Evolutionary conservation across 192 early-diverging fungal species (phyloP).

Genomic region (Umbelopsis vinacea): DNA sequence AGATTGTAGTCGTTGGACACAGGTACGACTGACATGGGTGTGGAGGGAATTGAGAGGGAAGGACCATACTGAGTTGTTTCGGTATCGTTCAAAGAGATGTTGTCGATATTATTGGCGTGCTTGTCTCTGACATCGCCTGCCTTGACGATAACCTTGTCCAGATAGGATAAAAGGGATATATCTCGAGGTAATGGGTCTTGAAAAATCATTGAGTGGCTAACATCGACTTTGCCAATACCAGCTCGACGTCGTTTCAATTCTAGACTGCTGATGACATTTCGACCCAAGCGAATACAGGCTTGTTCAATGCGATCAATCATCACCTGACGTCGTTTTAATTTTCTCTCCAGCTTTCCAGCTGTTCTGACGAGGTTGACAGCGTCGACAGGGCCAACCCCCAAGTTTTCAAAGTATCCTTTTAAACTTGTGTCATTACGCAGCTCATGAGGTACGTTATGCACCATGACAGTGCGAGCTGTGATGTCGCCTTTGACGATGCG

Average conservation of each 20-base stretch:
- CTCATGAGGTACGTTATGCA: slow-evolving; percentile 32
- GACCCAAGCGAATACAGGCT: slow-evolving; percentile 25
- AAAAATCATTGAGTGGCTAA: not conserved
- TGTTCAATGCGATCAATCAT: slow-evolving; percentile 33
- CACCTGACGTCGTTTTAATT: slow-evolving; percentile 25
- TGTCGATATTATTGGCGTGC: not conserved
- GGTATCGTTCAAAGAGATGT: not conserved
- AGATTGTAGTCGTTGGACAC: slow-evolving; percentile 4
- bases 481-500: not conserved
- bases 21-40: slow-evolving; percentile 3
- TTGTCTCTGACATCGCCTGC: not conserved
- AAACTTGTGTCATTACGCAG: slow-evolving; percentile 27
- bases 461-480: slow-evolving; percentile 31
- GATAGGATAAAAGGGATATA: not conserved
- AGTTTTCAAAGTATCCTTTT: slow-evolving; percentile 23
- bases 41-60: not conserved
- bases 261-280: slow-evolving; percentile 10
- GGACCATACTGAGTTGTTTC: not conserved
- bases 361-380: slow-evolving; percentile 30
- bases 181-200: slow-evolving; percentile 9
- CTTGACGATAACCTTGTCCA: not conserved
- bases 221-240: slow-evolving; percentile 9
- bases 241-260: not conserved
- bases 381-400: slow-evolving; percentile 27
- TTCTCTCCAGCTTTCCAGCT: slow-evolving; percentile 28